A percentile compares a stretch with the other conserved stretches of the same genome.
Evolutionary conservation across 1,139 yeast species (phyloP).

Genomic region (Kodamaea suecica): DNA sequence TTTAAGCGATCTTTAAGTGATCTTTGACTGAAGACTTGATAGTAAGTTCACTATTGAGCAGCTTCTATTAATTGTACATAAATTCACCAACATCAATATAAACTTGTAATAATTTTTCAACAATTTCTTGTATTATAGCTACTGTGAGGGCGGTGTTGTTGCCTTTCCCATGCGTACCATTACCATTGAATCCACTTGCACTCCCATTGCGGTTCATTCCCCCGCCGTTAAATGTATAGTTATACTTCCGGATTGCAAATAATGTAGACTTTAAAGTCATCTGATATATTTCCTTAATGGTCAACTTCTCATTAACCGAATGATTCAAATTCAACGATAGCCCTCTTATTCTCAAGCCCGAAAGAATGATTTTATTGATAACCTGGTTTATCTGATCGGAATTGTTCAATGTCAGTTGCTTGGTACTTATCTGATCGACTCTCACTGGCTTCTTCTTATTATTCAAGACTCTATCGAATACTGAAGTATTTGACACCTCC

Average conservation of each 20-base stretch:
- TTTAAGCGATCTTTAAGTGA: constrained; percentile 2
- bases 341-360: constrained; percentile 45
- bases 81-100: constrained; percentile 30
- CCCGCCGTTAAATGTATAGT: constrained; percentile 26
- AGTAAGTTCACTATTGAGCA: not conserved
- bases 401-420: constrained; percentile 18
- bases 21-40: too few relatives aligned
- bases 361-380: constrained; percentile 34
- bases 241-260: constrained; percentile 39
- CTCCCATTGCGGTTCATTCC: constrained; percentile 14
- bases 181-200: constrained; percentile 17
- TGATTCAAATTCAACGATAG: constrained; percentile 26
- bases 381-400: constrained; percentile 35
- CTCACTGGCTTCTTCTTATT: constrained; percentile 24
- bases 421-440: constrained; percentile 7
- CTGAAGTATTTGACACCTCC: constrained; percentile 14
- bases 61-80: not conserved
- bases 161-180: not conserved
- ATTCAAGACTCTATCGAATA: constrained; percentile 38
- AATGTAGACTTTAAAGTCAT: constrained; percentile 42
- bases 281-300: constrained; percentile 41
- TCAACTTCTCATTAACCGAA: constrained; percentile 31
- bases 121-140: constrained; percentile 29
- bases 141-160: not conserved
- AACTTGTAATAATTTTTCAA: constrained; percentile 35